phyloP scores from a whole-genome alignment of 179 eudicot species.

The Monotropa hypopitys region DNA sequence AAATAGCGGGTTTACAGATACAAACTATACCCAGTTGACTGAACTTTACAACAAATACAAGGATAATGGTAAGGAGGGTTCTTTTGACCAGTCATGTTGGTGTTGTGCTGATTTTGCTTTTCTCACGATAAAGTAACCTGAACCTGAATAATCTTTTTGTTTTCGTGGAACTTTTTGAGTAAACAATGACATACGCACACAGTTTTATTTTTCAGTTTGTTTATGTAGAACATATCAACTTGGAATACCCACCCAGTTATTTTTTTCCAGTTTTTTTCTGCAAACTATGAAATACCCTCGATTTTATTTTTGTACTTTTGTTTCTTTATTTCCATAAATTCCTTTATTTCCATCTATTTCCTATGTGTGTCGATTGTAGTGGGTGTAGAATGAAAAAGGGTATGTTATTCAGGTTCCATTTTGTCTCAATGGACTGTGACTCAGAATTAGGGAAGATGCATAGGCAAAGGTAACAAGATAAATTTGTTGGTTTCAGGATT shows the following conservation, averaged over 20 bases:
- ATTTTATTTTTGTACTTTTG: not conserved
- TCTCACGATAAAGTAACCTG: not conserved
- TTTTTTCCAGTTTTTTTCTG: not conserved
- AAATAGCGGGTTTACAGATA: constrained; percentile 61
- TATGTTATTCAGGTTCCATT: not conserved
- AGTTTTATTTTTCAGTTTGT: not conserved
- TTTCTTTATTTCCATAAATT: not conserved
- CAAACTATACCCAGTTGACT: constrained; percentile 66
- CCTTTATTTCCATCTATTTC: not conserved
- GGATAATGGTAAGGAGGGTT: constrained; percentile 39
- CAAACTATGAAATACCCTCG: not conserved
- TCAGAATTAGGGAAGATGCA: not conserved
- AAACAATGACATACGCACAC: not conserved
- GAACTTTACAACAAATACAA: constrained; percentile 54
- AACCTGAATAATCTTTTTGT: not conserved
- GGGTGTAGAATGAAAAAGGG: not conserved
- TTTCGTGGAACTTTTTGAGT: not conserved
- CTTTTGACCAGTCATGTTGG: not conserved
- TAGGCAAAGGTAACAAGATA: not conserved
- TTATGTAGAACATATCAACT: not conserved
- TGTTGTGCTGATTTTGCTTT: constrained; percentile 3
- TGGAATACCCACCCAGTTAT: not conserved
- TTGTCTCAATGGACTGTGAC: not conserved
- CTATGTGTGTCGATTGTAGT: not conserved
- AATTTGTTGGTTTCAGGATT: constrained; percentile 32